Conservation (phyloP, 148 eudicot species). For the Camellia sinensis region DNA sequence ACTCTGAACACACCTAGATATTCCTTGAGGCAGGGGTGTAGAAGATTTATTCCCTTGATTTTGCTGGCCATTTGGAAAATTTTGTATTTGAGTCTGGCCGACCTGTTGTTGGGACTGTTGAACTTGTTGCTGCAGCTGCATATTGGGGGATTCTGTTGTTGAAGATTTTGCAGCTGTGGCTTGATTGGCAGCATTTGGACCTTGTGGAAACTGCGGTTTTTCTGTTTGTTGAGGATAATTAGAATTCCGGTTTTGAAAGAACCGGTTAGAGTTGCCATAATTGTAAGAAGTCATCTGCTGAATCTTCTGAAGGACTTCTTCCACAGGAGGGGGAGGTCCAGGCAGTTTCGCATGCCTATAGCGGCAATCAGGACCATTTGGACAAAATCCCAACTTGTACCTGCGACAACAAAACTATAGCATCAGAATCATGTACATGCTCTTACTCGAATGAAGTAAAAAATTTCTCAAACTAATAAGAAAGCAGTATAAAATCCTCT, state of each 20-base stretch:
- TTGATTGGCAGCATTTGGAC: conserved; percentile 47
- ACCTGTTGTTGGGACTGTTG: conserved; percentile 48
- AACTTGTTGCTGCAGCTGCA: conserved; percentile 46
- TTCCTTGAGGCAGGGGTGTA: conserved; percentile 89
- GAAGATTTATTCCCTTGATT: conserved; percentile 62
- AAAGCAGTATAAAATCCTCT: neutral
- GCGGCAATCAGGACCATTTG: conserved; percentile 96
- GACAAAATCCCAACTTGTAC: conserved; percentile 98
- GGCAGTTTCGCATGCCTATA: conserved; percentile 92
- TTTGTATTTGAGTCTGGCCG: conserved; percentile 54
- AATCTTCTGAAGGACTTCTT: conserved; percentile 90
- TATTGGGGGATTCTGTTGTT: conserved; percentile 44
- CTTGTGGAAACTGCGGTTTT: conserved; percentile 56
- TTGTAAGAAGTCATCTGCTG: conserved; percentile 76
- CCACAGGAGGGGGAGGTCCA: conserved; percentile 96
- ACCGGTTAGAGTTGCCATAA: conserved; percentile 62
- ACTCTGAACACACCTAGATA: conserved; percentile 97
- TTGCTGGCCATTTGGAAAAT: conserved; percentile 46
- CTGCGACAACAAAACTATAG: conserved; percentile 35
- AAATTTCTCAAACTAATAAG: neutral
- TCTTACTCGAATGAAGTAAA: neutral
- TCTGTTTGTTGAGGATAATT: conserved; percentile 64
- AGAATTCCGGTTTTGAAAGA: conserved; percentile 60
- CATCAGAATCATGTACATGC: neutral
- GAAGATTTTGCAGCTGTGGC: conserved; percentile 41